phyloP scores from a whole-genome alignment of 2,329 filamentous ascomycete species.

The Verticillium alfalfae region DNA sequence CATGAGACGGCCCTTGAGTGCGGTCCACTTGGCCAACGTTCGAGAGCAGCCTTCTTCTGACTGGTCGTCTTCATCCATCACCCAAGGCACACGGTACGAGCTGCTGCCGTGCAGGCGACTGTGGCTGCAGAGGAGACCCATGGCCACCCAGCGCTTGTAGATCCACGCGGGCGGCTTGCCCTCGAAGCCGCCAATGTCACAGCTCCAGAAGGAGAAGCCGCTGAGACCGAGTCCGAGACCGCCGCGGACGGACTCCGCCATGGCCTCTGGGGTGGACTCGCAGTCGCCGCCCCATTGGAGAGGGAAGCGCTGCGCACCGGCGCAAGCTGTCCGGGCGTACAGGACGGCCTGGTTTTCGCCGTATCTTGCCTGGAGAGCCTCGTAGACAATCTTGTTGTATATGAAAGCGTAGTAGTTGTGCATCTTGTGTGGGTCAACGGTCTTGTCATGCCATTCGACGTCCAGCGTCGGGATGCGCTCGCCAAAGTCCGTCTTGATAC shows the following conservation, averaged over 20 bases:
- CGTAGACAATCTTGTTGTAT: conserved; percentile 67
- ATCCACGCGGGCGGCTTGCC: conserved; percentile 61
- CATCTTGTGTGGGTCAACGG: conserved; percentile 59
- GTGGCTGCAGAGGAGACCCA: conserved; percentile 65
- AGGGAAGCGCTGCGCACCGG: conserved; percentile 65
- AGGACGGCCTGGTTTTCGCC: conserved; percentile 51
- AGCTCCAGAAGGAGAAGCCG: conserved; percentile 64
- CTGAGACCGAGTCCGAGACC: conserved; percentile 58
- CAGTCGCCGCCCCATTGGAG: conserved; percentile 71
- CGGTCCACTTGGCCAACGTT: conserved; percentile 40
- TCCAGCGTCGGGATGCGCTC: conserved; percentile 64
- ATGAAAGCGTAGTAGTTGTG: conserved; percentile 73
- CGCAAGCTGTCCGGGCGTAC: conserved; percentile 62
- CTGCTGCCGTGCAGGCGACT: conserved; percentile 64
- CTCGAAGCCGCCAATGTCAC: conserved; percentile 69
- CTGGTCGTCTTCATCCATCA: conserved; percentile 59
- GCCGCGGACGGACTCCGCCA: conserved; percentile 65
- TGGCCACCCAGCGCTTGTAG: conserved; percentile 76
- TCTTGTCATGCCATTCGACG: conserved; percentile 58
- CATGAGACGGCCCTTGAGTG: conserved; percentile 46
- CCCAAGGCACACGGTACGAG: conserved; percentile 72
- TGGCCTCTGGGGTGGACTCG: conserved; percentile 67
- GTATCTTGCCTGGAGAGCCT: conserved; percentile 52
- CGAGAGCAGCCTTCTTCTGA: conserved; percentile 48
- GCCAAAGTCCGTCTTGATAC: conserved; percentile 72